Conservation (phyloP, 2,329 filamentous ascomycete species). For the Orbilia blumenaviensis region DNA sequence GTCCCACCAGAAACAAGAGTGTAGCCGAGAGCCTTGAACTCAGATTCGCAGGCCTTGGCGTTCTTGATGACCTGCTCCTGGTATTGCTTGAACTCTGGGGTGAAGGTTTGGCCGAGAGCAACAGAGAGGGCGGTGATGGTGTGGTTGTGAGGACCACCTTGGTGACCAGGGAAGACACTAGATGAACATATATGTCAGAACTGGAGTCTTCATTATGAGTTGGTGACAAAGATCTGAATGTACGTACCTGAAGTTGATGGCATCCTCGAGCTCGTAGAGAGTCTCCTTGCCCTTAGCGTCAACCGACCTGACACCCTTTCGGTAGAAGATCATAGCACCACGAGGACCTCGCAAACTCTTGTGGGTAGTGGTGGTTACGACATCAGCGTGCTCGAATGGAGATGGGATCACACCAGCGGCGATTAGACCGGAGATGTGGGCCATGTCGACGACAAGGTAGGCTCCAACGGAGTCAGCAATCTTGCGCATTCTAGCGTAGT, state of each 20-base stretch:
- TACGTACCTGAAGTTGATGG: conserved; percentile 83
- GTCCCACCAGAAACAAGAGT: conserved; percentile 95
- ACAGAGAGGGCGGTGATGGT: conserved; percentile 97
- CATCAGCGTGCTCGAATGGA: conserved; percentile 90
- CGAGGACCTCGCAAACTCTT: conserved; percentile 97
- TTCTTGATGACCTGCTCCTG: conserved; percentile 92
- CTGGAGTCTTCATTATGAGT: background rate
- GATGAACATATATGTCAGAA: background rate
- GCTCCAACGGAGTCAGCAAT: conserved; percentile 93
- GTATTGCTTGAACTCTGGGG: conserved; percentile 90
- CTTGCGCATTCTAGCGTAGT: conserved; percentile 95
- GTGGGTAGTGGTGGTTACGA: conserved; percentile 98
- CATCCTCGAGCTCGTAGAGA: conserved; percentile 90
- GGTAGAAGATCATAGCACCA: conserved; percentile 99
- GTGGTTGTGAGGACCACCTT: conserved; percentile 99
- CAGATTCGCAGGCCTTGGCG: conserved; percentile 86
- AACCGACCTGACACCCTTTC: conserved; percentile 90
- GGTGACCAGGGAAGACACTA: conserved; percentile 95
- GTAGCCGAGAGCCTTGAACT: conserved; percentile 87
- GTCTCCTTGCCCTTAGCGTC: conserved; percentile 92
- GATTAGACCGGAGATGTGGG: conserved; percentile 95
- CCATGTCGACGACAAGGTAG: conserved; percentile 97
- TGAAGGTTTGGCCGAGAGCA: conserved; percentile 90
- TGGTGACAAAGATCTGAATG: background rate
- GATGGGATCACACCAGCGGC: conserved; percentile 92